Conservation (phyloP, 768 basidiomycete genomes). For the Coprinellus aureogranulatus region DNA sequence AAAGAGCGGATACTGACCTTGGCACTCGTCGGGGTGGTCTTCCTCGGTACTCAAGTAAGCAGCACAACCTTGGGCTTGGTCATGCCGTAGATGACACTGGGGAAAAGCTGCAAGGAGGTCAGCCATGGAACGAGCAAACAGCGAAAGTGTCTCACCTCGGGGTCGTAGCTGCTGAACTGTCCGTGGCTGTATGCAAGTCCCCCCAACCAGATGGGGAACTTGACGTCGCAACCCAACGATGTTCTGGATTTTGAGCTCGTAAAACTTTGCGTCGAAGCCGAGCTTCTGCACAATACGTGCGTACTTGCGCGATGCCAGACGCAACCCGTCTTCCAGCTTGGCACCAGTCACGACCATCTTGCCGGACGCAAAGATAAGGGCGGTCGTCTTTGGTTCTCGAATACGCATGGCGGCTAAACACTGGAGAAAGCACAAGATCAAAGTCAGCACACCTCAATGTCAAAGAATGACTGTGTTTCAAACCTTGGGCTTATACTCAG, state of each 20-base stretch:
- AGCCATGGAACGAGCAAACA: not conserved
- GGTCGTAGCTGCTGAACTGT: conserved; percentile 96
- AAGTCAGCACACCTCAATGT: conserved; percentile 58
- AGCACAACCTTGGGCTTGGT: conserved; percentile 99
- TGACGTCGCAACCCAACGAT: conserved; percentile 98
- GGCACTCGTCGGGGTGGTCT: conserved; percentile 97
- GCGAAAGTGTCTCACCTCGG: conserved; percentile 63
- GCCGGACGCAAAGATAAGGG: conserved; percentile 97
- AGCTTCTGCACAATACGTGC: conserved; percentile 99
- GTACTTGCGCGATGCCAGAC: conserved; percentile 96
- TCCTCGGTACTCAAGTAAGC: conserved; percentile 97
- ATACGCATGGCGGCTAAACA: conserved; percentile 99
- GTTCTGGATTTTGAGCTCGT: conserved; percentile 99
- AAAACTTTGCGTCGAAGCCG: conserved; percentile 98
- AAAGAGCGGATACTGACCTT: conserved; percentile 64
- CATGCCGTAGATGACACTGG: conserved; percentile 98
- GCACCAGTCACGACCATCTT: conserved; percentile 99
- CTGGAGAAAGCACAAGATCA: conserved; percentile 62
- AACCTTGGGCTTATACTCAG: conserved; percentile 99
- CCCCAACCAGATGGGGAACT: conserved; percentile 97
- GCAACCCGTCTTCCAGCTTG: conserved; percentile 96
- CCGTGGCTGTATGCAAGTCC: conserved; percentile 97
- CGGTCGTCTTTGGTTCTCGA: conserved; percentile 98
- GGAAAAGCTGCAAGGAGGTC: conserved; percentile 70
- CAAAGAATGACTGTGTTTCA: conserved; percentile 48